A percentile compares a stretch with the other conserved stretches of the same genome.
These are phyloP conservation scores for Trichoderma citrinoviride DNA, from an alignment of 2,329 filamentous ascomycete genomes.

Conservation along the genomic window DNA sequence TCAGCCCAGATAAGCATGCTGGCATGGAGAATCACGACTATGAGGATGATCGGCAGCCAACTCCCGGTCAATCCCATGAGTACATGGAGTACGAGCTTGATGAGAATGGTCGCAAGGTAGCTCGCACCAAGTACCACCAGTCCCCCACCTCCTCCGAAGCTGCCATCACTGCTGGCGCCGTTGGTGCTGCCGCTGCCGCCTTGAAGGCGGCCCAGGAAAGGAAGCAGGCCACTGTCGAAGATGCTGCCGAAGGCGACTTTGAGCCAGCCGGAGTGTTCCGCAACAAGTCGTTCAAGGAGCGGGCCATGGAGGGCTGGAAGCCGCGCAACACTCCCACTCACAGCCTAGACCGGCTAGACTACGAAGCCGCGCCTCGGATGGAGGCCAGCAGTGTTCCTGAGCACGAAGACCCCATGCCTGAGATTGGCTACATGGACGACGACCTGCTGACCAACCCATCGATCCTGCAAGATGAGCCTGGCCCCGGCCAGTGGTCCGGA, in stretches of 20 bases:
- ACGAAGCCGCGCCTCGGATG: slow-evolving; percentile 55
- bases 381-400: slow-evolving; percentile 67
- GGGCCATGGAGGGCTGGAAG: slow-evolving; percentile 55
- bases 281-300: slow-evolving; percentile 65
- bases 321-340: slow-evolving; percentile 57
- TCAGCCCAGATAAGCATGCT: slow-evolving; percentile 45
- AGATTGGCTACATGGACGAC: slow-evolving; percentile 65
- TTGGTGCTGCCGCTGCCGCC: slow-evolving; percentile 52
- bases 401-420: slow-evolving; percentile 68
- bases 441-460: slow-evolving; percentile 85
- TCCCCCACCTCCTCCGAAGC: slow-evolving; percentile 57
- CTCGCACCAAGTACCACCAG: slow-evolving; percentile 43
- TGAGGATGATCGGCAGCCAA: slow-evolving; percentile 41
- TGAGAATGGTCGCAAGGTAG: slow-evolving; percentile 56
- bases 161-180: slow-evolving; percentile 56
- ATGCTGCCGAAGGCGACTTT: slow-evolving; percentile 40
- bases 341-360: slow-evolving; percentile 57
- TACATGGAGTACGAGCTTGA: slow-evolving; percentile 58
- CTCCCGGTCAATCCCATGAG: slow-evolving; percentile 44
- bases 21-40: slow-evolving; percentile 39
- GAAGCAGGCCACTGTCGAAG: slow-evolving; percentile 39
- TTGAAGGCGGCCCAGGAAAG: slow-evolving; percentile 50
- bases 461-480: slow-evolving; percentile 61
- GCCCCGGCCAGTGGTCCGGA: slow-evolving; percentile 52
- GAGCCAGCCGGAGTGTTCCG: slow-evolving; percentile 52